These are phyloP conservation scores for Tulasnella sp. DNA, from an alignment of 768 basidiomycete species.

Conservation along the genomic window DNA sequence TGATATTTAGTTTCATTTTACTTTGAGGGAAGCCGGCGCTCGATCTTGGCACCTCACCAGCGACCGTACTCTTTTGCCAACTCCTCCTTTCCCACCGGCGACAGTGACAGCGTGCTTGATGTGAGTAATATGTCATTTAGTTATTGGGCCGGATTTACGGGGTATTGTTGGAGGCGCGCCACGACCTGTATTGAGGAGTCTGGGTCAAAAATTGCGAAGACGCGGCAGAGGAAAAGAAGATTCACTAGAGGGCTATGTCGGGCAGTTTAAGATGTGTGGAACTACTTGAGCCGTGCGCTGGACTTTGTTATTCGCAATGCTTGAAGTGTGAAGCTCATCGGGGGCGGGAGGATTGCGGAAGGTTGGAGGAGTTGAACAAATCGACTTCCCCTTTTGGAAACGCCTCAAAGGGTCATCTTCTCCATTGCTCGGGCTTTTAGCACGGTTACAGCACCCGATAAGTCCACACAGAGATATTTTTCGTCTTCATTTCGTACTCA, in stretches of 20 bases:
- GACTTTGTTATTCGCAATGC: neutral
- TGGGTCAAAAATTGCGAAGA: neutral
- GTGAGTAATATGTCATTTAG: slow-evolving; percentile 31
- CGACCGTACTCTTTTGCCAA: slow-evolving; percentile 91
- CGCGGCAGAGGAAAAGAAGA: neutral
- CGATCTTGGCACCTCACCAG: slow-evolving; percentile 49
- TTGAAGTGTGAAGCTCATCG: neutral
- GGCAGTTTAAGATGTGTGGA: neutral
- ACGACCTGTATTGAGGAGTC: slow-evolving; percentile 34
- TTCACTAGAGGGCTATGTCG: slow-evolving; percentile 17
- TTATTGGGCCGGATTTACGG: slow-evolving; percentile 32
- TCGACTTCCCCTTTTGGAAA: too few relatives aligned
- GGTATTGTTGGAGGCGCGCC: slow-evolving; percentile 37
- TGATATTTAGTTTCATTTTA: slow-evolving; percentile 4
- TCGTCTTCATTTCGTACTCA: too few relatives aligned
- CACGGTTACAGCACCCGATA: too few relatives aligned
- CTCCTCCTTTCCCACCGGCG: slow-evolving; percentile 81
- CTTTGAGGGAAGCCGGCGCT: neutral
- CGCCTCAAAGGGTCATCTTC: too few relatives aligned
- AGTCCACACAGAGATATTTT: too few relatives aligned
- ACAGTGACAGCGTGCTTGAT: neutral
- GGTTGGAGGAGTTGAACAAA: too few relatives aligned
- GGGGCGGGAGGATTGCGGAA: too few relatives aligned
- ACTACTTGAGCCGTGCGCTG: neutral
- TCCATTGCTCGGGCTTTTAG: too few relatives aligned